These are phyloP conservation scores for Ciborinia camelliae DNA, from an alignment of 2,329 filamentous ascomycete genomes.

Conservation along the genomic window DNA sequence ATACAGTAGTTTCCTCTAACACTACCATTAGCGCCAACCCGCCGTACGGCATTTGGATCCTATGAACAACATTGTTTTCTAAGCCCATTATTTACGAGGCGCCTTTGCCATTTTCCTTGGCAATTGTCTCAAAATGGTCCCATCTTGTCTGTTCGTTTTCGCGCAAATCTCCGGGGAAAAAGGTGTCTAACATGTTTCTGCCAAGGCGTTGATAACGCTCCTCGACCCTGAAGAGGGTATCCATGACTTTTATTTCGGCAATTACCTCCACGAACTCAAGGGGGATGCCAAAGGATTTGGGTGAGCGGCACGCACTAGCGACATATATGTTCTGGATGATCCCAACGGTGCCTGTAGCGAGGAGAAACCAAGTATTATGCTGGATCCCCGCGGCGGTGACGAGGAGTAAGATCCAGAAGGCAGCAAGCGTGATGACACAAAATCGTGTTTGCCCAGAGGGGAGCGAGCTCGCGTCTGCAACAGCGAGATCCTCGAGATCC, in stretches of 20 bases:
- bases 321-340: slow-evolving; percentile 43
- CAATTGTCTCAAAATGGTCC: too few species aligned
- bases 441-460: slow-evolving; percentile 5
- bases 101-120: too few species aligned
- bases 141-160: background rate
- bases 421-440: slow-evolving; percentile 32
- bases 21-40: too few species aligned
- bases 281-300: slow-evolving; percentile 30
- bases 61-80: too few species aligned
- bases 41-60: too few species aligned
- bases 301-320: slow-evolving; percentile 35
- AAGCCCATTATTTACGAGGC: too few species aligned
- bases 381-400: slow-evolving; percentile 41
- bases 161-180: slow-evolving; percentile 20
- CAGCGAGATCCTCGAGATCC: slow-evolving; percentile 44
- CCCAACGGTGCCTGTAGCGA: slow-evolving; percentile 42
- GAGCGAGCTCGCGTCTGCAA: background rate
- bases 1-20: too few species aligned
- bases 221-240: slow-evolving; percentile 19
- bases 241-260: slow-evolving; percentile 19
- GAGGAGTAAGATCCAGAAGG: slow-evolving; percentile 43
- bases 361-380: slow-evolving; percentile 42
- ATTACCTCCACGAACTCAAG: slow-evolving; percentile 14
- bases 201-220: slow-evolving; percentile 7
- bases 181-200: slow-evolving; percentile 2